These are phyloP conservation scores for Blastobotrys terrestris DNA, from an alignment of 805 yeast species.

Conservation along the genomic window DNA sequence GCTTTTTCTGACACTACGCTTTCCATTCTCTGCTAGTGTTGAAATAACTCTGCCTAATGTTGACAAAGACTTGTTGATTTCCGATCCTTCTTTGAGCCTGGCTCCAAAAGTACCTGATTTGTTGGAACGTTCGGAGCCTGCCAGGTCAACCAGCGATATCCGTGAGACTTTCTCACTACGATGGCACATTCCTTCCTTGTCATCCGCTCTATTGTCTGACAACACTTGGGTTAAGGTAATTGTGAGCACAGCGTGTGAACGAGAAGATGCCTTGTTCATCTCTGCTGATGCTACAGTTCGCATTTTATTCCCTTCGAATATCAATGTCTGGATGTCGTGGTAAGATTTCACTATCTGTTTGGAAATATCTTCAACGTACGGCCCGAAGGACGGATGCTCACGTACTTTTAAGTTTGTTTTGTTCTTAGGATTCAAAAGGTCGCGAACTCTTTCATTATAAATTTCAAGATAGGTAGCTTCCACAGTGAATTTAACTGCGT, in stretches of 20 bases:
- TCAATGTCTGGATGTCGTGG: constrained; percentile 38
- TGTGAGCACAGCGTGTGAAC: constrained; percentile 67
- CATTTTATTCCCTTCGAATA: constrained; percentile 43
- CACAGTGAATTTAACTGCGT: constrained; percentile 33
- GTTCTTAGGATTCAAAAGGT: constrained; percentile 35
- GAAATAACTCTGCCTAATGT: constrained; percentile 58
- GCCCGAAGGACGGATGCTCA: constrained; percentile 55
- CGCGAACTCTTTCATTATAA: constrained; percentile 61
- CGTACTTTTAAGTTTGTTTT: constrained; percentile 37
- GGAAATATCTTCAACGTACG: constrained; percentile 54
- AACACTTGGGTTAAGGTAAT: constrained; percentile 42
- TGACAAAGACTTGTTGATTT: constrained; percentile 62
- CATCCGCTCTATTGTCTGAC: constrained; percentile 37
- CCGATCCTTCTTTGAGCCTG: constrained; percentile 46
- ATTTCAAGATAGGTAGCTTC: constrained; percentile 56
- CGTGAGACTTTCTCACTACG: constrained; percentile 42
- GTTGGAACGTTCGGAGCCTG: constrained; percentile 60
- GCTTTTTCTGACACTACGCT: background rate
- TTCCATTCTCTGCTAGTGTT: constrained; percentile 19
- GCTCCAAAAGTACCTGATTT: constrained; percentile 44
- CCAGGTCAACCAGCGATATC: constrained; percentile 60
- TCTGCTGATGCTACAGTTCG: constrained; percentile 59
- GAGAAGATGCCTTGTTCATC: constrained; percentile 56
- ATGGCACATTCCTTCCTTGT: constrained; percentile 28
- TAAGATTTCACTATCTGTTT: constrained; percentile 40